These are phyloP conservation scores for Schwanniomyces polymorphus DNA, from an alignment of 805 yeast species.

Conservation along the genomic window DNA sequence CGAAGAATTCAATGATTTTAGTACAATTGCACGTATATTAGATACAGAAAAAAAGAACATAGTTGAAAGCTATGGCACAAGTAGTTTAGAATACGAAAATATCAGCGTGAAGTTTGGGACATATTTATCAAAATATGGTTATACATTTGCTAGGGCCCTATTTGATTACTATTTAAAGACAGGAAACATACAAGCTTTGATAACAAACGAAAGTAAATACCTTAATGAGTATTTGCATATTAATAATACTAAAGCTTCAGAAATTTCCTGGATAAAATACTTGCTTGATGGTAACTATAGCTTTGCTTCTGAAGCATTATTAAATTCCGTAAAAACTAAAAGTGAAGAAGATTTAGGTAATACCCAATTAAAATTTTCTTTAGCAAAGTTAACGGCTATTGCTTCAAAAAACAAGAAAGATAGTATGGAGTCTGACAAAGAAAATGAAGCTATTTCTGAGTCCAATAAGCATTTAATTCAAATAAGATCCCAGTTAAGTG, in stretches of 20 bases:
- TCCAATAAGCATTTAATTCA: slow-evolving; percentile 52
- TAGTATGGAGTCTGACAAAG: slow-evolving; percentile 10
- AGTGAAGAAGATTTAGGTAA: slow-evolving; percentile 43
- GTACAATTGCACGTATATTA: slow-evolving; percentile 56
- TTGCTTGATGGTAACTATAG: slow-evolving; percentile 50
- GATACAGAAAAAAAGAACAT: slow-evolving; percentile 29
- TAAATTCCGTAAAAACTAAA: slow-evolving; percentile 32
- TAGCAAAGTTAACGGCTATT: slow-evolving; percentile 69
- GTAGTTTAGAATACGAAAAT: slow-evolving; percentile 13
- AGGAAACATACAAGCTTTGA: slow-evolving; percentile 52
- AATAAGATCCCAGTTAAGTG: slow-evolving; percentile 49
- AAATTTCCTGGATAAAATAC: slow-evolving; percentile 73
- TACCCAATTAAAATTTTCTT: slow-evolving; percentile 58
- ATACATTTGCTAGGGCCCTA: slow-evolving; percentile 64
- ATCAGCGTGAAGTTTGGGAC: slow-evolving; percentile 35
- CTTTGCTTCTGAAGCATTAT: slow-evolving; percentile 50
- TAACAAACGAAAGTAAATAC: slow-evolving; percentile 58
- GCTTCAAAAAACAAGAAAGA: slow-evolving; percentile 30
- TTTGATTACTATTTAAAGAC: slow-evolving; percentile 57
- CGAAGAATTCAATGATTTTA: slow-evolving; percentile 64
- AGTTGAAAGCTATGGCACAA: slow-evolving; percentile 16
- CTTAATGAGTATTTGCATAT: slow-evolving; percentile 52
- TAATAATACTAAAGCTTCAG: slow-evolving; percentile 40
- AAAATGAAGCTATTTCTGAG: slow-evolving; percentile 31
- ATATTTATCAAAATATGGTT: slow-evolving; percentile 63